Conservation (phyloP, 2,329 filamentous ascomycete genomes). For the Fusarium tuaranense region DNA sequence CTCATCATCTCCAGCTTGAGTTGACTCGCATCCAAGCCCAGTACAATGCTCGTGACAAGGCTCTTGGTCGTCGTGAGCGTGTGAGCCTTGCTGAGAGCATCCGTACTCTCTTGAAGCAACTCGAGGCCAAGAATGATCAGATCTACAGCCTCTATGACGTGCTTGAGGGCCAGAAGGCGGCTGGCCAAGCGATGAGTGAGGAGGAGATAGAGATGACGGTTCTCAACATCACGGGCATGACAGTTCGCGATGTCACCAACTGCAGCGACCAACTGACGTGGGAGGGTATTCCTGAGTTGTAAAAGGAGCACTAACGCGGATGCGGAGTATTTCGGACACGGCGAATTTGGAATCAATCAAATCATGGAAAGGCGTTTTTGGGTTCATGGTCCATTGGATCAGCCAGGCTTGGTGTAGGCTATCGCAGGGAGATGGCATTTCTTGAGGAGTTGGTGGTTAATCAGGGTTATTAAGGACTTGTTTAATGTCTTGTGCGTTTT, state of each 20-base stretch:
- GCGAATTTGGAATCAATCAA: slow-evolving; percentile 26
- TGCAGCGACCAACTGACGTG: slow-evolving; percentile 55
- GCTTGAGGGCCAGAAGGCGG: slow-evolving; percentile 80
- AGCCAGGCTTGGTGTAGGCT: slow-evolving; percentile 13
- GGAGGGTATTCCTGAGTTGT: slow-evolving; percentile 53
- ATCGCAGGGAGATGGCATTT: slow-evolving; percentile 40
- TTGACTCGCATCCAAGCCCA: slow-evolving; percentile 70
- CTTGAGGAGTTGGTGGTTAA: slow-evolving; percentile 38
- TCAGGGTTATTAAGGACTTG: slow-evolving; percentile 11
- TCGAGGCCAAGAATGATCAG: slow-evolving; percentile 81
- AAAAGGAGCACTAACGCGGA: slow-evolving; percentile 12
- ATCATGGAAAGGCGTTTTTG: slow-evolving; percentile 41
- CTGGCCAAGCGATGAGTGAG: slow-evolving; percentile 71
- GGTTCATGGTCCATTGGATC: slow-evolving; percentile 34
- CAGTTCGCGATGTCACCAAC: slow-evolving; percentile 54
- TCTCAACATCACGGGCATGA: slow-evolving; percentile 63
- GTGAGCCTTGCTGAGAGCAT: slow-evolving; percentile 71
- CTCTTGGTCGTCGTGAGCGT: slow-evolving; percentile 73
- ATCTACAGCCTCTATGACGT: slow-evolving; percentile 89
- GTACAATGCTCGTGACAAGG: slow-evolving; percentile 76
- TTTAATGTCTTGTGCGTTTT: slow-evolving; percentile 33
- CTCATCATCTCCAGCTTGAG: slow-evolving; percentile 79
- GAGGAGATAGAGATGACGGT: slow-evolving; percentile 75
- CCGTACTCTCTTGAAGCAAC: slow-evolving; percentile 68
- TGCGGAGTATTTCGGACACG: slow-evolving; percentile 23